phyloP scores from a whole-genome alignment of 768 basidiomycete species.

The Boletus reticuloceps region DNA sequence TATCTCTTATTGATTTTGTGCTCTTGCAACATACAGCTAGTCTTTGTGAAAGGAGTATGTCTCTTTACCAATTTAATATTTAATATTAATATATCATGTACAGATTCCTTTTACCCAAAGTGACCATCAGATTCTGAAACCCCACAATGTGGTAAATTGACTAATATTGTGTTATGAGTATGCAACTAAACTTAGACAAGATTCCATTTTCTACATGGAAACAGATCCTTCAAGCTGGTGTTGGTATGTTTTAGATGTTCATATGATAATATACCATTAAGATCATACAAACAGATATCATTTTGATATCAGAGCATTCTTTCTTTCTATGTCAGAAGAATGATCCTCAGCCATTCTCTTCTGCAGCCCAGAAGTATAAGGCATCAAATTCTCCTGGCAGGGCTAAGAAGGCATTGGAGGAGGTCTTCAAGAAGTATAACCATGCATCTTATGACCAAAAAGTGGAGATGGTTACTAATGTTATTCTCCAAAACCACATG shows the following conservation, averaged over 20 bases:
- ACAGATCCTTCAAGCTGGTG: not conserved
- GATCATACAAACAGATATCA: not conserved
- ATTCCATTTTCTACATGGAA: not conserved
- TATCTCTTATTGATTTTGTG: no score
- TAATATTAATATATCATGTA: not conserved
- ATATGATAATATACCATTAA: not conserved
- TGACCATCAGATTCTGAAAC: not conserved
- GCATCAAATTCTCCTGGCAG: not conserved
- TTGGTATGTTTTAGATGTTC: not conserved
- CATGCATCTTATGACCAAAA: not conserved
- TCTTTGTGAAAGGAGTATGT: no score
- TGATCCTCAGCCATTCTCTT: not conserved
- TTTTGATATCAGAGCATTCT: not conserved
- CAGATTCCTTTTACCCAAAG: not conserved
- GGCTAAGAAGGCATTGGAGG: not conserved
- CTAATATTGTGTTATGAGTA: not conserved
- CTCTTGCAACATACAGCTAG: no score
- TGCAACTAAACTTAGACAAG: not conserved
- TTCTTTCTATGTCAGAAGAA: not conserved
- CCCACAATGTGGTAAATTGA: not conserved
- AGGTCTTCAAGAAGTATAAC: not conserved
- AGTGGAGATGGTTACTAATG: not conserved
- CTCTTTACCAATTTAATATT: not conserved
- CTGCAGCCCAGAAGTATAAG: not conserved
- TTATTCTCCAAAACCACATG: not conserved